Evolutionary conservation across 2,329 filamentous ascomycete genomes (phyloP), one percentile per base, ranked within the genome.

Genomic region (Aureobasidium vineae): DNA sequence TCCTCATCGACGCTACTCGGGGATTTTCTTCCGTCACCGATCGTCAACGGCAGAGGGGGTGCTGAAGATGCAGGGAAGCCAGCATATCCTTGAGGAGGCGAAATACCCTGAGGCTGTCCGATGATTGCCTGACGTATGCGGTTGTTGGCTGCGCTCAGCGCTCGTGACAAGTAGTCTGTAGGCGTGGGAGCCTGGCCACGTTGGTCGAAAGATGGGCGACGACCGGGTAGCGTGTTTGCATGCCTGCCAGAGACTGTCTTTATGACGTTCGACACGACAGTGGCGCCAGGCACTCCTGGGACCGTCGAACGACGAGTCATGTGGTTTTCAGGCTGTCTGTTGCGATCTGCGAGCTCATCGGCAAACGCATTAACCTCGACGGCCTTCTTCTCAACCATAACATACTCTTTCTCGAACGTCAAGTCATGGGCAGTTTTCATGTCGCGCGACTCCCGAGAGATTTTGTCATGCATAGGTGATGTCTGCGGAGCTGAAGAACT

Each of bases 311-410:
- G 86, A 66, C 92, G 88, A 50, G 89, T 80, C 73, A 95, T 31
- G 49, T 61, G 16, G 21, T 49, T 57, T 28, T 54, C 45, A 3
- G 52, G n/a, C 4, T 43, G 68, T 16, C 70, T 68, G 49, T 68
- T 84, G 81, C 49, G 85, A 82, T 36, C 79, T 52, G 92, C 93
- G 74, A 99, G 82, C 78, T 98, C 94, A 77, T 99, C 95, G 26
- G 95, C 95, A 73, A 99, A 90, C 2, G 95, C 95, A 76, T 99
- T 98, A 60, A 99, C 94, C 77, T 98, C 94, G 13, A 99, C 93
- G 23, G 92, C 90, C 70, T 90, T 88, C 80, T 97, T 97, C 79
- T 99, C 95, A 15, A 99, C 91, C 31, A 98, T 84, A 23, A 99
- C 94, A 73, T 98, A 99, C 70, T 98, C 95, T 70, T 94, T 87